Conservation (phyloP, 2,329 filamentous ascomycete genomes). For the Verticillium albo-atrum region DNA sequence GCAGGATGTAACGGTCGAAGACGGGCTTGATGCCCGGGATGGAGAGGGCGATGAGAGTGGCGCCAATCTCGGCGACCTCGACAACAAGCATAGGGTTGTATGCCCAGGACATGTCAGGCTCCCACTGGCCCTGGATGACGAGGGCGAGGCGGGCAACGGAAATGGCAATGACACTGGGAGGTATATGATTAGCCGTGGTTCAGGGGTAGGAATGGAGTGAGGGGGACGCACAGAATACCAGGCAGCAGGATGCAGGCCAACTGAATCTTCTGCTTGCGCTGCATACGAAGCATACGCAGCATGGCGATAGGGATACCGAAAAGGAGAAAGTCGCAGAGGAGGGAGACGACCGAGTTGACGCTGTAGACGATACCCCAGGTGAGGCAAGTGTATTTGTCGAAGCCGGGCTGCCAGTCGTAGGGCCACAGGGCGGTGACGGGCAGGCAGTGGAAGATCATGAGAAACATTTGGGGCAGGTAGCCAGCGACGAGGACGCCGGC, state of each 20-base stretch:
- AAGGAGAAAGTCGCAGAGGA: conserved; percentile 44
- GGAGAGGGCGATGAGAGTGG: conserved; percentile 45
- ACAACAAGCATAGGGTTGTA: conserved; percentile 46
- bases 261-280: conserved; percentile 38
- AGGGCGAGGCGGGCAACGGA: conserved; percentile 41
- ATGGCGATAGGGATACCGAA: conserved; percentile 46
- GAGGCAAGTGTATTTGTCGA: conserved; percentile 36
- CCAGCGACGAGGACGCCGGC: conserved; percentile 32
- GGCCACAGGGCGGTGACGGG: conserved; percentile 49
- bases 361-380: conserved; percentile 48
- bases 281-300: conserved; percentile 39
- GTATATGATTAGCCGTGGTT: background rate
- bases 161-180: conserved; percentile 42
- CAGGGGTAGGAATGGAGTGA: background rate
- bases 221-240: conserved; percentile 36
- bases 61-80: conserved; percentile 45
- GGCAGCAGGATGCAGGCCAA: conserved; percentile 43
- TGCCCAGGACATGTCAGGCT: conserved; percentile 42
- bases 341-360: conserved; percentile 43
- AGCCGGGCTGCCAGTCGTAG: conserved; percentile 40
- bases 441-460: conserved; percentile 46
- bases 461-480: conserved; percentile 42
- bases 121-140: conserved; percentile 42
- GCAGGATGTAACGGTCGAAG: background rate
- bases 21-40: conserved; percentile 43